These are phyloP conservation scores for Polyplosphaeria fusca DNA, from an alignment of 495 filamentous ascomycete genomes.

Conservation along the genomic window DNA sequence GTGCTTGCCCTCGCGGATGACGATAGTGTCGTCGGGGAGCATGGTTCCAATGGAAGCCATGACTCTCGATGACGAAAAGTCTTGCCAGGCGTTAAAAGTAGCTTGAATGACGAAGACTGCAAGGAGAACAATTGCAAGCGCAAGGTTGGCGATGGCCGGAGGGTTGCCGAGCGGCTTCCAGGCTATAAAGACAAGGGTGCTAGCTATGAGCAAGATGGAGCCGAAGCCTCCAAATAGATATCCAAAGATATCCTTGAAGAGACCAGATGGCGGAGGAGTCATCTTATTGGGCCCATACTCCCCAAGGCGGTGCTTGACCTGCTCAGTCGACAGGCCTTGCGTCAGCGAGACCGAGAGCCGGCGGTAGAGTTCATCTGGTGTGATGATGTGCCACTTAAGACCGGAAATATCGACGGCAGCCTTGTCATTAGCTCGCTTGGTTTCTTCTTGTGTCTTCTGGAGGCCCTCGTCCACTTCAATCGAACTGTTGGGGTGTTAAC, in stretches of 20 bases:
- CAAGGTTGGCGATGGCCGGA: constrained; percentile 61
- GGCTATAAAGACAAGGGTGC: constrained; percentile 62
- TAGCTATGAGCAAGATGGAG: constrained; percentile 58
- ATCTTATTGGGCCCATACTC: constrained; percentile 62
- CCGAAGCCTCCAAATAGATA: constrained; percentile 75
- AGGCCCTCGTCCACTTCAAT: constrained; percentile 24
- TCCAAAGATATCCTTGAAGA: constrained; percentile 54
- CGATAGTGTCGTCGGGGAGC: constrained; percentile 63
- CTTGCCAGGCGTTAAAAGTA: constrained; percentile 47
- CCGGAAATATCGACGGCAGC: constrained; percentile 33
- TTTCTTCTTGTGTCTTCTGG: constrained; percentile 10
- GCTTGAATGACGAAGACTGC: constrained; percentile 67
- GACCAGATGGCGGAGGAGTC: constrained; percentile 56
- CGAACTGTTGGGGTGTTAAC: constrained; percentile 4
- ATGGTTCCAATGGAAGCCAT: constrained; percentile 46
- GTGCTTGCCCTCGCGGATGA: constrained; percentile 57
- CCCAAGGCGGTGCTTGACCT: constrained; percentile 47
- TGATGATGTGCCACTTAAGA: constrained; percentile 57
- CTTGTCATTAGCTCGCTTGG: constrained; percentile 19
- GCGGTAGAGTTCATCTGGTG: constrained; percentile 52
- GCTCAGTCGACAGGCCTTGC: constrained; percentile 52
- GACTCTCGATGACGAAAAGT: constrained; percentile 39
- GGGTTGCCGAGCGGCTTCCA: constrained; percentile 70
- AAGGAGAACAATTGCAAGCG: constrained; percentile 61
- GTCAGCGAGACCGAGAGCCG: constrained; percentile 50